Base-by-base conservation (phyloP, 2,329 filamentous ascomycete species). In the Penicillium sp. region DNA sequence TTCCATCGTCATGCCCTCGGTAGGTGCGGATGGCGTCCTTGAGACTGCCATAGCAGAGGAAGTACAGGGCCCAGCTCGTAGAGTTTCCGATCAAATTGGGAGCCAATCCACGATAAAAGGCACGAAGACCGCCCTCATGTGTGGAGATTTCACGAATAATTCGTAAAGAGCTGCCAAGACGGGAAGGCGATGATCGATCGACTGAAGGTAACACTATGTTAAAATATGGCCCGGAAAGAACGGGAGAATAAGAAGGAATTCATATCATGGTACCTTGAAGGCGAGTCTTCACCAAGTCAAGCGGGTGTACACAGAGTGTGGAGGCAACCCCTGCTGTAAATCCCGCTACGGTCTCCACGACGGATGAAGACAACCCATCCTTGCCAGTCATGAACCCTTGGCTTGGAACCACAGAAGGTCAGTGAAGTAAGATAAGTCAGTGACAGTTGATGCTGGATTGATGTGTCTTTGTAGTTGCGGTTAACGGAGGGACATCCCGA, bases 211-310 rank as follows among this genome's bases (percentile, higher is more conserved):
- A 28, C 8, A 33, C 26, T 25, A 48, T 30, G 55, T 60, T 7
- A 28, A 51, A 81, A 46, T 49, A 52, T 42, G 58, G 3, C 28
- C n/a, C 38, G 19, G 19, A 22, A 22, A 22, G 19, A 22, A 22
- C 1, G 19, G 19, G 19, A 22, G 19, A 22, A 22, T 22, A 22
- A 22, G 19, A 22, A 22, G 40, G 13, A 28, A 37, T 53, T 8
- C 13, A 13, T 43, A 49, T 25, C 42, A 73, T 80, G 58, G 60
- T 80, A 93, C 91, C 88, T 81, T 99, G 95, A 74, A 99, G 87
- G 65, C 95, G 90, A 63, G 94, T 98, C 83, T 99, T 99, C 75
- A 98, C 88, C 65, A 99, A 88, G 79, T 99, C 95, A 62, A 99
- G 87, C 35, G 95, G 95, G 69, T 98, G 94, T 55, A 95, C 90